Evolutionary conservation across 129 eudicot species (phyloP), one percentile per base, ranked within the genome.

Genomic region (Oenanthe sinensis): DNA sequence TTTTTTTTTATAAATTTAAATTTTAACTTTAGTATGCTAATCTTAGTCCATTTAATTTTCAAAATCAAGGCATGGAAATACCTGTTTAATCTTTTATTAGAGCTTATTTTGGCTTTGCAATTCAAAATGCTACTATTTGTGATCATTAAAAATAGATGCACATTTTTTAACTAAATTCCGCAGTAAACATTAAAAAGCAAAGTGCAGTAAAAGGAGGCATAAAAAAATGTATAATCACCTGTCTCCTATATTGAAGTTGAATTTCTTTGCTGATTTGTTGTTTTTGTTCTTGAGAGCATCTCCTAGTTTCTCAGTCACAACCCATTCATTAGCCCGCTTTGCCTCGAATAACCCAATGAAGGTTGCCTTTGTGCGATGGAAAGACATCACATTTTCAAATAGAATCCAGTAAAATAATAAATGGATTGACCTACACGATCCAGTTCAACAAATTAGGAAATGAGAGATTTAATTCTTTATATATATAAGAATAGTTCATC

Each of bases 221-320:
- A 2, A 9, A 2, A 69, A 14, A 20, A 39, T 3, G 52, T 22
- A 40, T 42, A 19, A 10, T 75, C 78, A 95, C 99, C 99, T 92
- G 84, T 92, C 99, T 17, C 97, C 89, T 24, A 95, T 79, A 71
- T 88, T 90, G 55, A 89, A 43, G 19, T 79, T 69, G 48, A 84
- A 80, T 26, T 82, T 84, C 86, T 82, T 91, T 20, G 90, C 73
- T 84, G 83, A 1, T 85, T 87, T 90, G 52, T 78, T 68, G 54
- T 84, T 80, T 75, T 91, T 95, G 88, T 88, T 92, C 87, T 92
- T 95, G 72, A 86, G 87, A 45, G 88, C 86, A 78, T 95, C 99
- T 82, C 99, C 99, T n/a, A 95, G 91, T 78, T 95, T 95, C 79
- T 95, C 99, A 24, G 99, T 95, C 44, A 95, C 98, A 63, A 95